Conservation (phyloP, 352 stramenopile genomes). For the Pythium insidiosum region DNA sequence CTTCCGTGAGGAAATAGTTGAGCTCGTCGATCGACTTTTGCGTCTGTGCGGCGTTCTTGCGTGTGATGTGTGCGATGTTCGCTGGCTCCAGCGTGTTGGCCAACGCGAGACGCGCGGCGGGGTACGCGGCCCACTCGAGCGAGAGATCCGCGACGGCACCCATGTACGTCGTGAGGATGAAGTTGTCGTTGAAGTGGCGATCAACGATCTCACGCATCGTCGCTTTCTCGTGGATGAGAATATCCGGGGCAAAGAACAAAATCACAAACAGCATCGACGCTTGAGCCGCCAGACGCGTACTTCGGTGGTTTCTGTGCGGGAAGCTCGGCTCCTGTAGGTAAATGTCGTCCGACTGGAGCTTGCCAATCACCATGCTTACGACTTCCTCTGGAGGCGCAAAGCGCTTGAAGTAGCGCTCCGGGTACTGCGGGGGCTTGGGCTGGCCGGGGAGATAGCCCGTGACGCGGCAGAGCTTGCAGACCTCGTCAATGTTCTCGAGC, state of each 20-base stretch:
- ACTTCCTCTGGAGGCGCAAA: constrained; percentile 85
- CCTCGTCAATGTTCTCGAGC: constrained; percentile 88
- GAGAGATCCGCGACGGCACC: constrained; percentile 89
- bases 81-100: constrained; percentile 81
- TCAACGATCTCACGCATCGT: constrained; percentile 94
- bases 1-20: constrained; percentile 88
- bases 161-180: constrained; percentile 94
- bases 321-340: constrained; percentile 91
- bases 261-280: constrained; percentile 95
- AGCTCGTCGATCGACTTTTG: constrained; percentile 84
- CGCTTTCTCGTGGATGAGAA: constrained; percentile 87
- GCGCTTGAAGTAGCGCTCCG: constrained; percentile 82
- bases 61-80: constrained; percentile 87
- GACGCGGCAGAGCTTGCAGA: constrained; percentile 87
- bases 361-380: constrained; percentile 90
- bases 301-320: constrained; percentile 89
- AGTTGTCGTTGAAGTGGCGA: constrained; percentile 96
- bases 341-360: constrained; percentile 92
- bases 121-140: constrained; percentile 89
- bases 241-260: constrained; percentile 90
- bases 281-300: constrained; percentile 84
- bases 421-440: constrained; percentile 82
- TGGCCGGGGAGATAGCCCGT: constrained; percentile 84
- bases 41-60: constrained; percentile 83
- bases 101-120: constrained; percentile 84